Evolutionary conservation across 257 asterid genomes (phyloP).

Genomic region (Lycium ferocissimum): DNA sequence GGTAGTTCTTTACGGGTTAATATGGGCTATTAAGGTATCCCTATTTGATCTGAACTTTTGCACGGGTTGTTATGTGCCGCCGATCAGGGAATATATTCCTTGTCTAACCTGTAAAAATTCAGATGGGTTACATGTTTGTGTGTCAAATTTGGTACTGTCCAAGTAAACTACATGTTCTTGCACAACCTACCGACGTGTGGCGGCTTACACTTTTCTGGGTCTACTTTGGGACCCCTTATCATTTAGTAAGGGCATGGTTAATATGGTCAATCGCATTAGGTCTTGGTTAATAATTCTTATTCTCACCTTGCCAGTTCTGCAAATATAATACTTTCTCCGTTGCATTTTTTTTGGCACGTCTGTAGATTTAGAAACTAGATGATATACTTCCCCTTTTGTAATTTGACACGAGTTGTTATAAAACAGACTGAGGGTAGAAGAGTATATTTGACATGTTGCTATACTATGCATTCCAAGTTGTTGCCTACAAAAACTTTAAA

Average conservation of each 20-base stretch:
- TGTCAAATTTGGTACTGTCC: not conserved
- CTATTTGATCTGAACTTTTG: not conserved
- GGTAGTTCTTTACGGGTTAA: not conserved
- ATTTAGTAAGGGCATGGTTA: not conserved
- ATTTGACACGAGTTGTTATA: too few species aligned
- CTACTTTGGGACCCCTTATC: not conserved
- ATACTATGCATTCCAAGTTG: slow-evolving; percentile 5
- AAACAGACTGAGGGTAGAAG: too few species aligned
- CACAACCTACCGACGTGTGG: not conserved
- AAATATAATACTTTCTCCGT: not conserved
- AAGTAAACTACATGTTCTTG: not conserved
- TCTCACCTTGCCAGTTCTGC: not conserved
- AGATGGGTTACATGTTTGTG: not conserved
- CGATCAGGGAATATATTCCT: not conserved
- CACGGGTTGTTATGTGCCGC: not conserved
- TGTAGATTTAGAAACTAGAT: too few species aligned
- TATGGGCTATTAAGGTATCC: not conserved
- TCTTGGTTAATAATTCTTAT: not conserved
- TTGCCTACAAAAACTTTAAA: not conserved
- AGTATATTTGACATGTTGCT: not conserved
- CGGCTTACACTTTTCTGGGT: not conserved
- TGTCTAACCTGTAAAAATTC: not conserved
- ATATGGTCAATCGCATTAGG: not conserved
- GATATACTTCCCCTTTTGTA: too few species aligned
- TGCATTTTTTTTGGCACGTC: not conserved